Evolutionary conservation across 805 yeast species (phyloP), one percentile per base, ranked within the genome.

Genomic region (Saturnispora silvae): DNA sequence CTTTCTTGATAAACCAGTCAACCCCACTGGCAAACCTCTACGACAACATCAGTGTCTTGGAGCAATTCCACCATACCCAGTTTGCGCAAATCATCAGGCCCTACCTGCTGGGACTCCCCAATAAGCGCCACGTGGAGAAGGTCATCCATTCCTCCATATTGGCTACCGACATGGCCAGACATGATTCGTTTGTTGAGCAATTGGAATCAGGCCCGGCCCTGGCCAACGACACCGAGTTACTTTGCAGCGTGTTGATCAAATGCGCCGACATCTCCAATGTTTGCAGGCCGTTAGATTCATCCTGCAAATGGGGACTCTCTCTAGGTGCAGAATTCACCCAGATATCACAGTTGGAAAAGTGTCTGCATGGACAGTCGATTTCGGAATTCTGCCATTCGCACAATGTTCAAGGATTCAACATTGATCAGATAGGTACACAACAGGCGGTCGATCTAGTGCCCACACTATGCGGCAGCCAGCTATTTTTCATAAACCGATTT

Each of bases 201-300:
- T 31, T 45, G 33, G 10, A 22, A 8, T 7, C 7, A 22, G 10
- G 10, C 10, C 10, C 10, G 7, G 40, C 45, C 31, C 39, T 52
- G 42, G 37, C 55, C 49, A 42, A 48, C 24, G 37, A 48, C 20
- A 41, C 53, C 11, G 38, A 46, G 40, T 65, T 81, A 45, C 59
- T 85, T 27, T 65, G 80, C 31, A 70, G 83, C 19, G 60, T 86
- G 42, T 67, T 89, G 42, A 75, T 92, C 43, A 92, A 92, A 62
- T 85, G 95, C 57, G 96, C 97, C 3, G 98, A 92, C 60, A 85
- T 92, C 32, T 83, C 95, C 20, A 92, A 92, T 55, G 96, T 87
- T 17, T 75, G 95, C 8, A 65, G 97, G 42, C 85, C 87, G 4
- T 61, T 83, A 40, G 61, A 70, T 26, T 73, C 84, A 3, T 78